Percentiles rank a stretch among this genome's conserved stretches.
Conservation (phyloP, 2,329 filamentous ascomycete species). For the Arthrobotrys iridis region DNA sequence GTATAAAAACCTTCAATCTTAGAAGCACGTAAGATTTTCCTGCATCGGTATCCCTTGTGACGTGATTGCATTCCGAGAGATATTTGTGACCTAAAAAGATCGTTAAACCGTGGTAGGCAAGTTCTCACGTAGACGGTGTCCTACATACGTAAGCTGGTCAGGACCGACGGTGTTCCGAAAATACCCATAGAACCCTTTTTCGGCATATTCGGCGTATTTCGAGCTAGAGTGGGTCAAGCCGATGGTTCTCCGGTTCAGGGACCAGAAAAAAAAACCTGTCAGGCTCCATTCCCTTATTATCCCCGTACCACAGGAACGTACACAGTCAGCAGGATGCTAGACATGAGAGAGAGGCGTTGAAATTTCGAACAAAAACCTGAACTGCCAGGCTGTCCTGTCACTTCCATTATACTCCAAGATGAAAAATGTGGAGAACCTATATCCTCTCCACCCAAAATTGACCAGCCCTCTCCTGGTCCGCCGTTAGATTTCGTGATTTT, state of each 20-base stretch:
- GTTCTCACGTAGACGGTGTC: background rate
- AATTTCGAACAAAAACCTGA: conserved; percentile 5
- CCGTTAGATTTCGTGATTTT: conserved; percentile 14
- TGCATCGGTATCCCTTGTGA: conserved; percentile 20
- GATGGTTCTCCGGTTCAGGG: conserved; percentile 5
- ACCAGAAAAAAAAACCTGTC: conserved; percentile 4
- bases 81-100: background rate
- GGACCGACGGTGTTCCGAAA: background rate
- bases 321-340: background rate
- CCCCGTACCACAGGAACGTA: conserved; percentile 10
- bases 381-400: conserved; percentile 14
- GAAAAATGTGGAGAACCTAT: conserved; percentile 13
- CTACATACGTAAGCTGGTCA: background rate
- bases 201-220: conserved; percentile 13
- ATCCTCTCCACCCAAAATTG: background rate
- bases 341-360: conserved; percentile 5
- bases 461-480: background rate
- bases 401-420: background rate
- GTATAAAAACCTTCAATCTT: conserved; percentile 12
- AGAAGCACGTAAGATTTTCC: background rate
- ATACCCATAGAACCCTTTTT: conserved; percentile 12
- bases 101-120: background rate
- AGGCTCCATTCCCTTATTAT: background rate
- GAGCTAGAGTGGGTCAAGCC: conserved; percentile 6
- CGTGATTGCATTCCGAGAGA: conserved; percentile 6